Evolutionary conservation across 2,329 filamentous ascomycete genomes (phyloP), one percentile per base, ranked within the genome.

Genomic region (Chalaropsis ovoidea): DNA sequence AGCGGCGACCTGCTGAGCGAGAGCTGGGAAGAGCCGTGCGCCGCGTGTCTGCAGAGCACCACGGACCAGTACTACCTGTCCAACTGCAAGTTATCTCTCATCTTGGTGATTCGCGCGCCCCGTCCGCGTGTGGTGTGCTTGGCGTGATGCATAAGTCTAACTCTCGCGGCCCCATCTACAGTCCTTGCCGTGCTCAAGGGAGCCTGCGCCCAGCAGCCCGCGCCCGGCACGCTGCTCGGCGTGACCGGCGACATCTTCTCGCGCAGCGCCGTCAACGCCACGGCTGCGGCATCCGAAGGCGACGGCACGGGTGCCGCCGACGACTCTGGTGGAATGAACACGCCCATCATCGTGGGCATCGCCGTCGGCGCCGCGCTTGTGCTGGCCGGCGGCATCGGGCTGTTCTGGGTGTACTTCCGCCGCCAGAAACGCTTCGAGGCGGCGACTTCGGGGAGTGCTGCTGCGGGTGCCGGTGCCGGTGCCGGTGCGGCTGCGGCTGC

Each of bases 261-360:
- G 0, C 68, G 68, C 0, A 65, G 68, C 0, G 52, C 70, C 0
- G 70, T 81, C 39, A 78, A 76, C 54, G 78, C 79, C n/a, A 77
- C 75, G 1, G 72, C 75, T 0, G 56, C 63, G 10, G 17, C 56
- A 2, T 39, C 54, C 22, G 22, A 58, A 19, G 27, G 39, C 35
- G 19, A 47, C 22, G 69, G 73, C 0, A 67, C 65, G 2, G 67
- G 70, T 3, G 68, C 71, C 2, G 75, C 73, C 2, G 69, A 72
- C 2, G 61, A 72, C 0, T 72, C 73, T 0, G 71, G 72, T 1
- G 72, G 69, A 10, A 76, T 83, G 70, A 76, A 78, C 0, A 76
- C 77, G 0, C 78, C 79, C 1, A 78, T 79, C n/a, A 80, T 83
- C 17, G 78, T 79, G 0, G 82, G 81, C 19, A 83, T 85, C 58